Evolutionary conservation across 352 stramenopile species (phyloP).

Genomic region (Phytophthora citrophthora): DNA sequence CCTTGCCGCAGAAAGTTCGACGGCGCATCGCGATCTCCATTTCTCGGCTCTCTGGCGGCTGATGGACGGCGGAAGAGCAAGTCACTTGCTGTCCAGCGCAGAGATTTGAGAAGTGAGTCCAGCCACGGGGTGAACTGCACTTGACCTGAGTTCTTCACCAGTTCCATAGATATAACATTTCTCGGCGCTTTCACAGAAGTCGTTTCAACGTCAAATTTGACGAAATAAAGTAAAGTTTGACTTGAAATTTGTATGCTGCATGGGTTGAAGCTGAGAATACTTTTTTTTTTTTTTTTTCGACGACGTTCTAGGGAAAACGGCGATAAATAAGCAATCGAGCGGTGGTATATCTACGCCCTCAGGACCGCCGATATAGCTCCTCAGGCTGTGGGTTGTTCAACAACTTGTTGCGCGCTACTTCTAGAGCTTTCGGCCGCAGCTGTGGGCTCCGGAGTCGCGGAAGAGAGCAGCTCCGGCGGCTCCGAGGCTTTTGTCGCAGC

Average conservation of each 20-base stretch:
- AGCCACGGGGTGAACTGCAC: constrained; percentile 5
- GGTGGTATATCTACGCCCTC: too few species aligned
- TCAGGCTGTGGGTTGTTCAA: not conserved
- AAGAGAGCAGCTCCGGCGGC: constrained; percentile 12
- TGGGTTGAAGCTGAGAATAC: constrained; percentile 17
- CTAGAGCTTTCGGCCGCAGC: not conserved
- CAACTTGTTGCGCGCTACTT: not conserved
- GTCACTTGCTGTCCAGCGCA: constrained; percentile 1
- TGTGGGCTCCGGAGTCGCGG: constrained; percentile 9
- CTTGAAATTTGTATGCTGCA: not conserved
- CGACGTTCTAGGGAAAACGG: not conserved
- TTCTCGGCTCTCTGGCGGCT: not conserved
- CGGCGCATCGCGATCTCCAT: constrained; percentile 38
- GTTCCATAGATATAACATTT: constrained; percentile 27
- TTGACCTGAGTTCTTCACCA: constrained; percentile 37
- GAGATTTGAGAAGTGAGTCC: constrained; percentile 13
- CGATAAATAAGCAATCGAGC: not conserved
- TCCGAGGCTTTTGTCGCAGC: not conserved
- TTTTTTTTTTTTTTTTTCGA: constrained; percentile 6
- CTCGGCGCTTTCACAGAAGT: constrained; percentile 8
- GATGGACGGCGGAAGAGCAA: constrained; percentile 16
- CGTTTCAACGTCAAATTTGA: constrained; percentile 3
- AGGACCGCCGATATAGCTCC: too few species aligned
- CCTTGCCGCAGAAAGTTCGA: constrained; percentile 36
- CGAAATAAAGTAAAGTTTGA: too few species aligned